Conservation (phyloP, 108 stramenopile species). For the Cyclostephanos invisitatus region DNA sequence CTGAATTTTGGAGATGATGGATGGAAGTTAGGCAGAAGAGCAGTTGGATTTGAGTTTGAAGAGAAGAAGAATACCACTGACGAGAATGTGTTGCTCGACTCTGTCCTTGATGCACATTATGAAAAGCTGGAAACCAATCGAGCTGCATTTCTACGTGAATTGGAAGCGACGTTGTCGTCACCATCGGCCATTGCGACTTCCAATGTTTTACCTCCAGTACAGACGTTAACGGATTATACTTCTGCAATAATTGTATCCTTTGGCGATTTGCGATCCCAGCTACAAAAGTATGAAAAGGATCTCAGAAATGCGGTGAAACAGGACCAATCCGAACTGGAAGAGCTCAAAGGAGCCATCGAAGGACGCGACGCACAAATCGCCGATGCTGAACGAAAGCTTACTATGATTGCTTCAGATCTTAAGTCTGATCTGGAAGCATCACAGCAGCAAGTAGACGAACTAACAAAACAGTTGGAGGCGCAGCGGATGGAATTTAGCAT, state of each 20-base stretch:
- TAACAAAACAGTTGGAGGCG: constrained; percentile 71
- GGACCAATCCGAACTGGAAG: constrained; percentile 60
- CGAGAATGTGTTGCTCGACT: constrained; percentile 20
- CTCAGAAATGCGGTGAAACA: constrained; percentile 55
- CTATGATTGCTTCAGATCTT: constrained; percentile 51
- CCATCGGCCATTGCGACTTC: constrained; percentile 39
- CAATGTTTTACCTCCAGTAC: constrained; percentile 43
- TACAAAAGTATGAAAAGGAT: constrained; percentile 56
- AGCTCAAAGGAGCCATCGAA: constrained; percentile 56
- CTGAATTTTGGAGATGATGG: constrained; percentile 5
- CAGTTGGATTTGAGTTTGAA: background rate
- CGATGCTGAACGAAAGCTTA: constrained; percentile 47
- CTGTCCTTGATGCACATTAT: constrained; percentile 51
- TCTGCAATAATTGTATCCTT: constrained; percentile 45
- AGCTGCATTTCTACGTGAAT: constrained; percentile 38
- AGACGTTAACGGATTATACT: constrained; percentile 41
- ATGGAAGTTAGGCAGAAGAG: background rate
- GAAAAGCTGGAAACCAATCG: constrained; percentile 69
- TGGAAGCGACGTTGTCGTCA: constrained; percentile 36
- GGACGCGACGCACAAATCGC: constrained; percentile 50
- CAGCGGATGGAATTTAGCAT: constrained; percentile 83
- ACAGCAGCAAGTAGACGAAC: constrained; percentile 64
- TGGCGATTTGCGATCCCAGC: constrained; percentile 48
- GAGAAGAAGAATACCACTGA: constrained; percentile 4
- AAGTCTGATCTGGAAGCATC: constrained; percentile 54